Conservation (phyloP, 495 filamentous ascomycete species). For the Tuber microsphaerosporum region DNA sequence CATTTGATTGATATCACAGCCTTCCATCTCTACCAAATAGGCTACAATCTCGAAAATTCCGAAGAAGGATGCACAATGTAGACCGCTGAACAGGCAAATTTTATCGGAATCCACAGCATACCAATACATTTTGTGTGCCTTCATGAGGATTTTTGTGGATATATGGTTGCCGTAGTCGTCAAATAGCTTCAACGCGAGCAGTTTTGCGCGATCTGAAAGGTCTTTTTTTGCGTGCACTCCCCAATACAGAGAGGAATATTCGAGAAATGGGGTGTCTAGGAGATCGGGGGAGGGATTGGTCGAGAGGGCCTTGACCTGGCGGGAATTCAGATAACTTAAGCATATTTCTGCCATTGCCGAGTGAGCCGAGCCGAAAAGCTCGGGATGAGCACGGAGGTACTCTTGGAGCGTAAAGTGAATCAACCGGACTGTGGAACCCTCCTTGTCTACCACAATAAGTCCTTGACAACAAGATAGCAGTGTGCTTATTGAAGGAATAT, state of each 20-base stretch:
- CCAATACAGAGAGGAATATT: background rate
- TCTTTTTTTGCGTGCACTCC: background rate
- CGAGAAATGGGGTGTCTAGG: background rate
- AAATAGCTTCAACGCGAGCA: background rate
- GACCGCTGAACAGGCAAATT: background rate
- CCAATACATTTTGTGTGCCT: background rate
- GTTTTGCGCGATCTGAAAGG: background rate
- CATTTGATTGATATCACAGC: background rate
- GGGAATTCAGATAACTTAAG: background rate
- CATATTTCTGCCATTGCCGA: background rate
- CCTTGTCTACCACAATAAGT: background rate
- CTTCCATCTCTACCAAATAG: background rate
- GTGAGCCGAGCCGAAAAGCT: background rate
- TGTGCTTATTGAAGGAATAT: background rate
- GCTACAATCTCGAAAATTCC: background rate
- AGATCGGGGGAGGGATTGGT: background rate
- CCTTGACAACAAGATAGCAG: background rate
- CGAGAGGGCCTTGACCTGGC: background rate
- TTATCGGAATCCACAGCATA: background rate
- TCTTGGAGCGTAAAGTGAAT: background rate
- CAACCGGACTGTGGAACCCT: background rate
- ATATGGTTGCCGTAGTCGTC: background rate
- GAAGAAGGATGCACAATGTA: background rate
- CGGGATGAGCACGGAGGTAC: background rate
- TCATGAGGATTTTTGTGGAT: background rate